Evolutionary conservation across 768 basidiomycete genomes (phyloP).

Genomic region (Amanita molliuscula): DNA sequence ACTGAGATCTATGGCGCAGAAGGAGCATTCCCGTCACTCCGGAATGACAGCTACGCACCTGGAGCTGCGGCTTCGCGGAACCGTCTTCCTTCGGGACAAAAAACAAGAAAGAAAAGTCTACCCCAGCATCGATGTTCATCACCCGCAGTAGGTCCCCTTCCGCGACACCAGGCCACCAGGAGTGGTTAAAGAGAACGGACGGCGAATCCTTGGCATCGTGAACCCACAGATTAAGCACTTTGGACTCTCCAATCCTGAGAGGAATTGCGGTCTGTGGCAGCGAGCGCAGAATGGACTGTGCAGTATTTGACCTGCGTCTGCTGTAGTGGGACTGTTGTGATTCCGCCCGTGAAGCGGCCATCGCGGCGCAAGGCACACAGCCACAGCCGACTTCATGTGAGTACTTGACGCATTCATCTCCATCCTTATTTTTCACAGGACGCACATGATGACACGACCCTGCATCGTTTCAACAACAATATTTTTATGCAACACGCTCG

Average conservation of each 20-base stretch:
- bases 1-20: conserved; percentile 53
- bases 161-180: conserved; percentile 68
- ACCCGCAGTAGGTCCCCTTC: conserved; percentile 70
- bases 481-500: too few species aligned
- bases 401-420: too few species aligned
- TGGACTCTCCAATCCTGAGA: conserved; percentile 52
- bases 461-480: too few species aligned
- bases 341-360: conserved; percentile 55
- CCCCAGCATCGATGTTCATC: conserved; percentile 26
- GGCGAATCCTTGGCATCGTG: conserved; percentile 55
- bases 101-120: conserved; percentile 44
- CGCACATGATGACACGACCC: too few species aligned
- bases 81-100: conserved; percentile 57
- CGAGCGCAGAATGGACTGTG: conserved; percentile 51
- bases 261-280: conserved; percentile 27
- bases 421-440: too few species aligned
- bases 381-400: too few species aligned
- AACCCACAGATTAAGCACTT: conserved; percentile 62
- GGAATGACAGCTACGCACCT: conserved; percentile 28
- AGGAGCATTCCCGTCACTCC: not conserved
- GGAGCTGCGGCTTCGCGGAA: conserved; percentile 49
- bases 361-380: conserved; percentile 15
- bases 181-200: conserved; percentile 58
- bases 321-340: conserved; percentile 47
- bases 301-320: conserved; percentile 66